A percentile compares a stretch with the other conserved stretches of the same genome.
Evolutionary conservation across 2,329 filamentous ascomycete species (phyloP).

Genomic region (Pyrenochaeta sp.): DNA sequence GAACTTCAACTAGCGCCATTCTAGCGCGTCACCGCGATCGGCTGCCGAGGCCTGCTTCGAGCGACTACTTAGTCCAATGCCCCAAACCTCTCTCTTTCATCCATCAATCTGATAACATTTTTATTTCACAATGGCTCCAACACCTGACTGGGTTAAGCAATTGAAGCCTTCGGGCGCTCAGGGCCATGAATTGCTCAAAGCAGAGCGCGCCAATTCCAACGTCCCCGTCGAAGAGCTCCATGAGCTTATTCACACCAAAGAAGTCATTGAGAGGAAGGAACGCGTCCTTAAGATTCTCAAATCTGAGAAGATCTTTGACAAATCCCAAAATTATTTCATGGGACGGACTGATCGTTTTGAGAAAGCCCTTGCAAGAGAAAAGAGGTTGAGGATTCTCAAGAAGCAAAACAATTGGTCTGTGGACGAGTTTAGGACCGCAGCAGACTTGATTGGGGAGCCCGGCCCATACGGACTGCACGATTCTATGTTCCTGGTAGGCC

Average conservation of each 20-base stretch:
- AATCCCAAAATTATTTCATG: slow-evolving; percentile 78
- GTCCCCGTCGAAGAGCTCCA: slow-evolving; percentile 72
- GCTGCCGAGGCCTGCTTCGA: slow-evolving; percentile 29
- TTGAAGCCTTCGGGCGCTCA: slow-evolving; percentile 72
- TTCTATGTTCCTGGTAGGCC: slow-evolving; percentile 69
- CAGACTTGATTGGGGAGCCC: slow-evolving; percentile 75
- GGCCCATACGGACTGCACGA: slow-evolving; percentile 78
- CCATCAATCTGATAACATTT: slow-evolving; percentile 13
- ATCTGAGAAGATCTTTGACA: slow-evolving; percentile 75
- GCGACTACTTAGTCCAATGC: slow-evolving; percentile 15
- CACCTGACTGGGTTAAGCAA: slow-evolving; percentile 71
- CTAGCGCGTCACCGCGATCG: slow-evolving; percentile 14
- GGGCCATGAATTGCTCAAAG: slow-evolving; percentile 71
- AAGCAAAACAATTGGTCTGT: slow-evolving; percentile 71
- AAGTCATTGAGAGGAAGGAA: slow-evolving; percentile 67
- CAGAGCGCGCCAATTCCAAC: slow-evolving; percentile 72
- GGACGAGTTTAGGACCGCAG: slow-evolving; percentile 70
- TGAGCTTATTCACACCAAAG: slow-evolving; percentile 72
- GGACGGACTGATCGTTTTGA: slow-evolving; percentile 74
- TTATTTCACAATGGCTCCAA: slow-evolving; percentile 42
- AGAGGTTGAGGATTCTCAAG: slow-evolving; percentile 71
- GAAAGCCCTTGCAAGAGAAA: slow-evolving; percentile 72
- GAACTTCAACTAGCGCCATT: slow-evolving; percentile 30
- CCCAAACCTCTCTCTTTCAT: slow-evolving; percentile 11
- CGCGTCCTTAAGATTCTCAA: slow-evolving; percentile 70